These are phyloP conservation scores for Prototheca cutis DNA, from an alignment of 163 green algal genomes.

Conservation along the genomic window DNA sequence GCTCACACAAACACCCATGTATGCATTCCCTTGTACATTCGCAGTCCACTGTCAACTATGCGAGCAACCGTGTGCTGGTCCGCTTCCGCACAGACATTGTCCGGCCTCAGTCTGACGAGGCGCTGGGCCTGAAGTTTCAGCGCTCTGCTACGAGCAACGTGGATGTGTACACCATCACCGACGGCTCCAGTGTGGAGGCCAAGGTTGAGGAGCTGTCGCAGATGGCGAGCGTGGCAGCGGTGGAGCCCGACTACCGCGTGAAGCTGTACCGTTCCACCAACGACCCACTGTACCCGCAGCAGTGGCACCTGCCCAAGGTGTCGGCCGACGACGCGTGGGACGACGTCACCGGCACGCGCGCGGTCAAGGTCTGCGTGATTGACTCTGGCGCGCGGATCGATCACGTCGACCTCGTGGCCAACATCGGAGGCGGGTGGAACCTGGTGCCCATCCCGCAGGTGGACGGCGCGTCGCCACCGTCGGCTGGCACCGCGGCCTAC, in stretches of 20 bases:
- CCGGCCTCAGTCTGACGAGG: conserved; percentile 2
- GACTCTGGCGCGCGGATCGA: conserved; percentile 40
- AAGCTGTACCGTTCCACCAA: conserved; percentile 10
- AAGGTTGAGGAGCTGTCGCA: conserved; percentile 23
- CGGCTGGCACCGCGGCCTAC: conserved; percentile 18
- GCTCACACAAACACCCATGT: too few species aligned
- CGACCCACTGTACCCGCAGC: conserved; percentile 14
- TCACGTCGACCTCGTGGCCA: conserved; percentile 40
- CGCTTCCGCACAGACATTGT: conserved; percentile 6
- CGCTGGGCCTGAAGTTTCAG: conserved; percentile 8
- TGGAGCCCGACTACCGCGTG: conserved; percentile 36
- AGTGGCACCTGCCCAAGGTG: conserved; percentile 33
- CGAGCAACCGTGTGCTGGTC: conserved; percentile 11
- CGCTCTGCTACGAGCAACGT: background rate
- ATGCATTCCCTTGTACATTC: background rate
- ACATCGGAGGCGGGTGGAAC: conserved; percentile 39
- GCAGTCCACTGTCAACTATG: background rate
- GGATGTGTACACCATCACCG: conserved; percentile 18
- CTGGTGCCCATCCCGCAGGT: conserved; percentile 18
- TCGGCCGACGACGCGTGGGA: conserved; percentile 20
- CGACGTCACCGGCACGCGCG: conserved; percentile 10
- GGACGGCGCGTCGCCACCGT: conserved; percentile 3
- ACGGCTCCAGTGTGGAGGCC: conserved; percentile 11
- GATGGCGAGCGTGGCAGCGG: conserved; percentile 17
- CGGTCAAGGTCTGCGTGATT: conserved; percentile 41